Evolutionary conservation across 177 flowering plant species (phyloP), one percentile per base, ranked within the genome.

Genomic region (Vitis hybrid): DNA sequence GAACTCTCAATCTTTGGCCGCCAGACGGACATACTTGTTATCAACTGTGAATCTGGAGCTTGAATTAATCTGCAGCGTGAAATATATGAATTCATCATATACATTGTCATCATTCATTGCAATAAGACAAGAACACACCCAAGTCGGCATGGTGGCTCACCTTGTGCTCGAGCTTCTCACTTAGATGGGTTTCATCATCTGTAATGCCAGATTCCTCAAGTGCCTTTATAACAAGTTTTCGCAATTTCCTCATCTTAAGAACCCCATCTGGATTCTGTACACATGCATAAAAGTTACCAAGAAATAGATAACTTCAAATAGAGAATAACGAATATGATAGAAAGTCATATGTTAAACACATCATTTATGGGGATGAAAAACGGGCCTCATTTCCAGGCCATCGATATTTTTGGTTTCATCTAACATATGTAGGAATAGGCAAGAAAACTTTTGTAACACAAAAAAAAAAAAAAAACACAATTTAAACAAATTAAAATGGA

Each of bases 161-260:
- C 94, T 90, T 90, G 19, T 84, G 76, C 66, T 83, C 78, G 12
- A 95, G 71, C 38, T 24, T 72, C 11, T 79, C 76, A 28, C 38
- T 64, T 15, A 90, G 82, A 58, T 82, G 63, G 20, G 28, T 74
- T 66, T 85, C 84, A 74, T 84, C 89, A 38, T 76, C 79, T 11
- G 75, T 66, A 2, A 72, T 18, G 8, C 92, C 93, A 49, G 86
- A 83, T 69, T 91, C 95, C 73, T 67, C 70, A 24, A 95, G 76
- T 11, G 89, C 67, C 75, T 86, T 82, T 47, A 87, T 66, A 52
- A 87, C 89, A 68, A 73, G 79, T 78, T 86, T 89, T 73, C 68
- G 82, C 24, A 95, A 81, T 68, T 89, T 90, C 74, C 60, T 83
- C 80, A 88, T 76, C 79, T 90, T 93, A 76, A 95, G 56, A 72